Conservation (phyloP, 1,284 basidiomycete species). For the Malassezia arunalokei region DNA sequence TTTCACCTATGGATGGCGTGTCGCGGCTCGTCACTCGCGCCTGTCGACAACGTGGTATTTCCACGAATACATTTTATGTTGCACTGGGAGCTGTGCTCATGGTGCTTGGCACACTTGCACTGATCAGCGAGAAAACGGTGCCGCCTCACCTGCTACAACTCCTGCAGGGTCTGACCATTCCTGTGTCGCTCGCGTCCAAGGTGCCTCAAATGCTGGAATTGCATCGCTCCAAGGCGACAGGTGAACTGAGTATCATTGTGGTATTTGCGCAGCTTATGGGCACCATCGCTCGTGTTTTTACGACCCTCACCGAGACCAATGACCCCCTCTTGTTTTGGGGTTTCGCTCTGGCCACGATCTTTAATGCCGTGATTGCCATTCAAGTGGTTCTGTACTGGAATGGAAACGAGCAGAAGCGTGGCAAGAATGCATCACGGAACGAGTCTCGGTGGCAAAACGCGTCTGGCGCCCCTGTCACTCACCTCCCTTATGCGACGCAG, state of each 20-base stretch:
- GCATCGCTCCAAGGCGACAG: constrained; percentile 32
- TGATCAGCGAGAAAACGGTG: constrained; percentile 26
- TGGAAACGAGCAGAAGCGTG: constrained; percentile 6
- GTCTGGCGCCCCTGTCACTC: background rate
- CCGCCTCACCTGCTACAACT: constrained; percentile 23
- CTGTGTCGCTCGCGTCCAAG: constrained; percentile 41
- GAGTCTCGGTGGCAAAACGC: background rate
- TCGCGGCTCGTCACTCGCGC: constrained; percentile 19
- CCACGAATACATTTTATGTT: constrained; percentile 17
- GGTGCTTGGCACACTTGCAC: constrained; percentile 61
- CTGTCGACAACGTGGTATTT: constrained; percentile 7
- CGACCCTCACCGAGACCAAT: constrained; percentile 44
- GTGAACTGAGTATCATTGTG: constrained; percentile 42
- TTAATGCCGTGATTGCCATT: constrained; percentile 40
- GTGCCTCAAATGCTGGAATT: constrained; percentile 44
- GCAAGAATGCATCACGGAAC: background rate
- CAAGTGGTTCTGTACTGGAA: constrained; percentile 43
- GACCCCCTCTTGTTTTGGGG: constrained; percentile 42
- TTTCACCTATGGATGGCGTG: constrained; percentile 29
- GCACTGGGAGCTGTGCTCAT: constrained; percentile 62
- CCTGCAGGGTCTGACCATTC: constrained; percentile 39
- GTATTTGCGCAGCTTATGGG: constrained; percentile 43
- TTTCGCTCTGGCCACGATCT: constrained; percentile 41
- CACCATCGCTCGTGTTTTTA: constrained; percentile 40
- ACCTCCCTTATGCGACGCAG: no score